Evolutionary conservation across 2,329 filamentous ascomycete genomes (phyloP).

Genomic region (Exophiala xenobiotica): DNA sequence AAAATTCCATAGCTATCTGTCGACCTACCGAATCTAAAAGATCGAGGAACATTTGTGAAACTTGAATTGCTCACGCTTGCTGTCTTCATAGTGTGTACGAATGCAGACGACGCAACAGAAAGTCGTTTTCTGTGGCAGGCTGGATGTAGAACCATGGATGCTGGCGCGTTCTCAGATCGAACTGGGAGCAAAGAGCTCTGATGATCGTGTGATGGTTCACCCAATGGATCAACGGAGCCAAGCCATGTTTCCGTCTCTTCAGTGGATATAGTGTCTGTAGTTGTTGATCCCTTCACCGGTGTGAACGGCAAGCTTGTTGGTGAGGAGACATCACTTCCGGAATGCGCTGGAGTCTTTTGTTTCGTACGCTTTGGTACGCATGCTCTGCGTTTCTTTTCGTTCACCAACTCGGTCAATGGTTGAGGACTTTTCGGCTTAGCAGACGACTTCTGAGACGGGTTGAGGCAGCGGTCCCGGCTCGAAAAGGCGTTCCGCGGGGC

Average conservation of each 20-base stretch:
- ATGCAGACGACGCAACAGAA: slow-evolving; percentile 73
- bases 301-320: background rate
- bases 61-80: slow-evolving; percentile 75
- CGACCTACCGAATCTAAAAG: slow-evolving; percentile 58
- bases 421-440: background rate
- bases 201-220: no score
- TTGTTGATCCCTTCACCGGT: no score
- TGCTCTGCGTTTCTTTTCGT: slow-evolving; percentile 10
- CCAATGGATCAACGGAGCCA: no score
- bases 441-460: background rate
- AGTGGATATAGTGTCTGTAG: no score
- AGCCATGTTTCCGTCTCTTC: no score
- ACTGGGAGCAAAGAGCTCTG: no score
- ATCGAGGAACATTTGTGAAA: slow-evolving; percentile 65
- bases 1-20: slow-evolving; percentile 65
- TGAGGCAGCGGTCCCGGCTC: background rate
- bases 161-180: background rate
- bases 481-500: background rate
- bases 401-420: slow-evolving; percentile 8
- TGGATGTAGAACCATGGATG: background rate
- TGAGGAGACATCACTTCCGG: background rate
- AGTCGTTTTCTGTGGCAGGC: slow-evolving; percentile 52
- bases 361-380: background rate
- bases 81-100: slow-evolving; percentile 78
- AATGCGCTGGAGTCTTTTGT: background rate